Evolutionary conservation across 331 rosid species (phyloP).

Genomic region (Dryas integrifolia): DNA sequence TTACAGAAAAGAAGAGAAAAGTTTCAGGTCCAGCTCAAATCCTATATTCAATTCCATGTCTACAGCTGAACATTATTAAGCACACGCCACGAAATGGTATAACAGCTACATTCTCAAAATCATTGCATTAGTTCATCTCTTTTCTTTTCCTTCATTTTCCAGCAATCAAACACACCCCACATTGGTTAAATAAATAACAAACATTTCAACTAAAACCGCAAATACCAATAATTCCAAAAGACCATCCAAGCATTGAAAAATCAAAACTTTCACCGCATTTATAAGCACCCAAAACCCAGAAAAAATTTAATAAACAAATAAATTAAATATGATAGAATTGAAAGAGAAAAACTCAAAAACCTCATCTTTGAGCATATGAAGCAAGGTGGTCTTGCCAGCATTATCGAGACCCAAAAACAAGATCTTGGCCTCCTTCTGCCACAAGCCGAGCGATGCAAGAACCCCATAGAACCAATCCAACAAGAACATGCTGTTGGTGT

Average conservation of each 20-base stretch:
- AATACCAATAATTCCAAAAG: not conserved
- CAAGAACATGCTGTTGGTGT: constrained; percentile 52
- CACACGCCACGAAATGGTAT: not conserved
- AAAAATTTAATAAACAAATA: not conserved
- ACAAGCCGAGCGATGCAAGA: constrained; percentile 82
- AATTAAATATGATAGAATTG: not conserved
- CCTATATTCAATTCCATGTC: not conserved
- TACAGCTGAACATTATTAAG: not conserved
- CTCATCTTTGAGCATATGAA: constrained; percentile 95
- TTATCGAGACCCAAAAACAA: constrained; percentile 84
- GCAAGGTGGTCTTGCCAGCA: constrained; percentile 88
- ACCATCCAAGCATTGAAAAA: not conserved
- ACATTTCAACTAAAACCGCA: not conserved
- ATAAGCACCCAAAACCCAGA: not conserved
- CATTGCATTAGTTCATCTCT: not conserved
- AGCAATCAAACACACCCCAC: constrained; percentile 17
- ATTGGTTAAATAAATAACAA: not conserved
- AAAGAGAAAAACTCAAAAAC: constrained; percentile 27
- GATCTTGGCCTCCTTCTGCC: constrained; percentile 98
- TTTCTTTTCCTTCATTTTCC: not conserved
- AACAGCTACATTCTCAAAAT: not conserved
- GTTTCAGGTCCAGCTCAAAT: constrained; percentile 4
- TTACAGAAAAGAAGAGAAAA: not conserved
- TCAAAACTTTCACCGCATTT: not conserved
- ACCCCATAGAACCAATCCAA: constrained; percentile 82